These are phyloP conservation scores for Rhipidocladum racemiflorum DNA, from an alignment of 176 grass and related monocot genomes.

Conservation along the genomic window DNA sequence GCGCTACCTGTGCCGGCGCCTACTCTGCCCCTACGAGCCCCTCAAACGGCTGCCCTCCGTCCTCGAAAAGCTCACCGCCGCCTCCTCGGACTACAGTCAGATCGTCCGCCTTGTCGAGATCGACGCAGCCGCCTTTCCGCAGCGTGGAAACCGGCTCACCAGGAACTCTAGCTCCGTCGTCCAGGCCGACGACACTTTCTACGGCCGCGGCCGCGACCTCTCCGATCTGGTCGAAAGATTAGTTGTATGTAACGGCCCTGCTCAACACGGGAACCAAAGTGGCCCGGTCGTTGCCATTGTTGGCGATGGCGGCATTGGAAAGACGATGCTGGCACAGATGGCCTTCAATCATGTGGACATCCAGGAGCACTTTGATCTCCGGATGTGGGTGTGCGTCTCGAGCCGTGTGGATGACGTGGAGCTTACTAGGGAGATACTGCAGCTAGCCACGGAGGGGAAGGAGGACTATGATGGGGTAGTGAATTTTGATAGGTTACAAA, in stretches of 20 bases:
- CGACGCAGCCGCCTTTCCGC: neutral
- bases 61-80: conserved; percentile 13
- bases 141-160: neutral
- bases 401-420: conserved; percentile 7
- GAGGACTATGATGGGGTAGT: neutral
- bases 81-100: neutral
- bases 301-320: conserved; percentile 45
- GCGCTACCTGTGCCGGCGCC: neutral
- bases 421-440: conserved; percentile 39
- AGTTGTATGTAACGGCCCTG: neutral
- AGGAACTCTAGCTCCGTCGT: conserved; percentile 20
- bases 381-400: conserved; percentile 41
- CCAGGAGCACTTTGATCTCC: conserved; percentile 18
- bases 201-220: conserved; percentile 18
- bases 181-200: neutral
- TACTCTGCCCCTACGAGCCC: conserved; percentile 3
- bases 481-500: conserved; percentile 31
- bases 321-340: conserved; percentile 47
- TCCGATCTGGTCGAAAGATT: conserved; percentile 9
- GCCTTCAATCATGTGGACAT: conserved; percentile 16
- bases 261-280: neutral
- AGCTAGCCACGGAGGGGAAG: conserved; percentile 12
- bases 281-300: conserved; percentile 41
- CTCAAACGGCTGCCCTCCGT: conserved; percentile 7
- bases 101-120: neutral